A percentile compares a stretch with the other conserved stretches of the same genome.
Conservation (phyloP, 78 protist genomes). For the Polysphondylium violaceum region DNA sequence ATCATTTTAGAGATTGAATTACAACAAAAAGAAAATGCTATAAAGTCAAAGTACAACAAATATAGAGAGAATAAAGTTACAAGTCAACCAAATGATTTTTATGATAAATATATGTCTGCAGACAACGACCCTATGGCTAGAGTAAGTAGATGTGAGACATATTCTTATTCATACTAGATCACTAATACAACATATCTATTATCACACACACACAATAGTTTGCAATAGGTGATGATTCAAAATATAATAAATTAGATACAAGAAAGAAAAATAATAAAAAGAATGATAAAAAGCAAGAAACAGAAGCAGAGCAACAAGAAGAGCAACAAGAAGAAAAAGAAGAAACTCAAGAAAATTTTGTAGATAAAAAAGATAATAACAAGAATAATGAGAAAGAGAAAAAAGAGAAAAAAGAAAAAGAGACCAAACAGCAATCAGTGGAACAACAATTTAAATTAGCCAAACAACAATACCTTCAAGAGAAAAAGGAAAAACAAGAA, state of each 20-base stretch:
- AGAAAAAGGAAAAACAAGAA: constrained; percentile 26
- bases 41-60: constrained; percentile 3
- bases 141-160: no score
- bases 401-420: background rate
- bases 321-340: background rate
- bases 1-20: constrained; percentile 13
- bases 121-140: constrained; percentile 19
- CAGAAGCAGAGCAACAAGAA: background rate
- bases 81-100: constrained; percentile 2
- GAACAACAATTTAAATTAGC: constrained; percentile 21
- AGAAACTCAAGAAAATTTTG: background rate
- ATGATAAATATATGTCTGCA: background rate
- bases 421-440: background rate
- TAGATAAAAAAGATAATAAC: background rate
- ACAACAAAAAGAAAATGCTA: constrained; percentile 10
- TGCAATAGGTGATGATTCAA: constrained; percentile 12
- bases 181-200: background rate
- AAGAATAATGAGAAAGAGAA: background rate
- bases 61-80: background rate
- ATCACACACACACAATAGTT: background rate
- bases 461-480: constrained; percentile 2
- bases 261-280: background rate
- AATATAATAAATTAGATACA: background rate
- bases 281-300: background rate
- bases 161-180: no score